Evolutionary conservation across 108 stramenopile genomes (phyloP).

Genomic region (Stephanodiscus triporus): DNA sequence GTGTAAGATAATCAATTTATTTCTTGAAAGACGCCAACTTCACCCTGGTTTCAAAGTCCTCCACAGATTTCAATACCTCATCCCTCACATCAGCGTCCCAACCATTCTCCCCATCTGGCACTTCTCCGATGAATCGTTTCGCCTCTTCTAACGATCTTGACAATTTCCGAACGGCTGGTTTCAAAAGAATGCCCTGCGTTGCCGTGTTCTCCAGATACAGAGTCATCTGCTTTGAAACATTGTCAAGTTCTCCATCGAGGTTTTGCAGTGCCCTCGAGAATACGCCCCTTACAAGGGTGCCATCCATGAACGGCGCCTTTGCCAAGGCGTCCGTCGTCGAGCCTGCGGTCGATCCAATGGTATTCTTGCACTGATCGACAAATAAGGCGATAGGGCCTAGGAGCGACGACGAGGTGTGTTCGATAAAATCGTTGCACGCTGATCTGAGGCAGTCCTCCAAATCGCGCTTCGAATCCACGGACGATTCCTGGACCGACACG

Average conservation of each 20-base stretch:
- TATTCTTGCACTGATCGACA: conserved; percentile 57
- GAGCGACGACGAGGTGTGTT: conserved; percentile 69
- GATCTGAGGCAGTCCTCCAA: conserved; percentile 85
- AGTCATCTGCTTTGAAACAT: conserved; percentile 72
- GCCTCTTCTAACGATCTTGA: conserved; percentile 70
- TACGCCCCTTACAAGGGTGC: conserved; percentile 52
- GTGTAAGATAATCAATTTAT: neutral
- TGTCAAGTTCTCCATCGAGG: conserved; percentile 51
- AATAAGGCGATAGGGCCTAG: conserved; percentile 63
- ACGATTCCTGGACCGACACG: conserved; percentile 82
- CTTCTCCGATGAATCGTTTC: conserved; percentile 49
- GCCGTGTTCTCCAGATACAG: conserved; percentile 83
- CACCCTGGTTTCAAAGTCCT: conserved; percentile 43
- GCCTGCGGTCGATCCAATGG: conserved; percentile 32
- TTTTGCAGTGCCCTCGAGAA: conserved; percentile 49
- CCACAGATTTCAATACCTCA: conserved; percentile 44
- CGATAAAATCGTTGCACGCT: conserved; percentile 90
- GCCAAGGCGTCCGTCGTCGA: conserved; percentile 32
- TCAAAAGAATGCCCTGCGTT: conserved; percentile 82
- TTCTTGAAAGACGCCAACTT: conserved; percentile 38
- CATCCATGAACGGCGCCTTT: conserved; percentile 59
- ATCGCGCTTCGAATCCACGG: conserved; percentile 90
- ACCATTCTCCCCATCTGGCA: conserved; percentile 55
- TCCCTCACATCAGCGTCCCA: conserved; percentile 55
- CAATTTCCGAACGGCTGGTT: conserved; percentile 79